Percentiles rank a stretch among this genome's conserved stretches.
These are phyloP conservation scores for Lizonia empirigonia DNA, from an alignment of 2,329 filamentous ascomycete species.

Conservation along the genomic window DNA sequence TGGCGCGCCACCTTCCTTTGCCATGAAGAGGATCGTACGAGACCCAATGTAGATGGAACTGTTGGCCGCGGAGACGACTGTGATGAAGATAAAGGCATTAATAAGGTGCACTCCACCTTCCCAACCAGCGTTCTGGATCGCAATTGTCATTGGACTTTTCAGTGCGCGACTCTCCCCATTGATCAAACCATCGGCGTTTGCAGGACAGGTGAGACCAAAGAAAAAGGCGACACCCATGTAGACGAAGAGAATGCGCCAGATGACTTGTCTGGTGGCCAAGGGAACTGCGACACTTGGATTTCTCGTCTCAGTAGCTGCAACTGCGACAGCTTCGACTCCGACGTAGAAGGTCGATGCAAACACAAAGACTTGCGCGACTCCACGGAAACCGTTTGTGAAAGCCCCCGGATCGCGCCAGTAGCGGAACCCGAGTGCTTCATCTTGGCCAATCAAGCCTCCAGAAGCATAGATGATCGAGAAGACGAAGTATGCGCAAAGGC, in stretches of 20 bases:
- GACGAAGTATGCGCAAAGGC: conserved; percentile 48
- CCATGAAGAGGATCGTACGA: conserved; percentile 76
- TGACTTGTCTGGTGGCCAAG: conserved; percentile 54
- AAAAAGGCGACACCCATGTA: conserved; percentile 53
- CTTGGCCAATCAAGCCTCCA: conserved; percentile 41
- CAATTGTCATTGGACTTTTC: conserved; percentile 57
- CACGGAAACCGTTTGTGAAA: conserved; percentile 50
- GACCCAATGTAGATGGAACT: conserved; percentile 78
- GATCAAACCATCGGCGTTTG: conserved; percentile 67
- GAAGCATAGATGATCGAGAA: conserved; percentile 50
- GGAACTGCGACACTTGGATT: conserved; percentile 56
- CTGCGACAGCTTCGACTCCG: conserved; percentile 44
- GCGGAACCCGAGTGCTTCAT: conserved; percentile 39
- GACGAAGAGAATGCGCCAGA: conserved; percentile 52
- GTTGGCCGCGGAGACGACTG: conserved; percentile 66
- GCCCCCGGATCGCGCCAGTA: conserved; percentile 51
- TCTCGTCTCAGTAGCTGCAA: conserved; percentile 45
- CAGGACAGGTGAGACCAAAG: conserved; percentile 70
- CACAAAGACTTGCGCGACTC: conserved; percentile 52
- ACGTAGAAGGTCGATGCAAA: conserved; percentile 51
- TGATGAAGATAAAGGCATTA: conserved; percentile 68
- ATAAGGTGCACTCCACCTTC: conserved; percentile 74
- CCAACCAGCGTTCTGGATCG: conserved; percentile 74
- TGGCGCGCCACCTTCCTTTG: conserved; percentile 73
- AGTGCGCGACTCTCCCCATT: conserved; percentile 67